Evolutionary conservation across 1,284 basidiomycete species (phyloP).

Genomic region (Trametes pubescens): DNA sequence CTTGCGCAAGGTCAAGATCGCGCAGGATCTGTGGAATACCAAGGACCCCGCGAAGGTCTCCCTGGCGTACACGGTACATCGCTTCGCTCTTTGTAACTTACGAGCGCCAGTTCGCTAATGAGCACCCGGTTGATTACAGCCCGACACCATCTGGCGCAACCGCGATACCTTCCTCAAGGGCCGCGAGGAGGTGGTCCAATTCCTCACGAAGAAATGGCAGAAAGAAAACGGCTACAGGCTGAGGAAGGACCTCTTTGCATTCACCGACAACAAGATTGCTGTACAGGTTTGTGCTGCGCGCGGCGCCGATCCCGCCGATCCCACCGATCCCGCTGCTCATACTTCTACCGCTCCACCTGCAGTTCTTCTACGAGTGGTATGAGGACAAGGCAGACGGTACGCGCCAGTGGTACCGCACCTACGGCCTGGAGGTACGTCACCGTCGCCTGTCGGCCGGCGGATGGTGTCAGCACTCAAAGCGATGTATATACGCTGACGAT

Average conservation of each 20-base stretch:
- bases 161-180: constrained; percentile 61
- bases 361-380: constrained; percentile 72
- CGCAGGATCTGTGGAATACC: constrained; percentile 48
- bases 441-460: neutral
- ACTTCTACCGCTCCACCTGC: neutral
- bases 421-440: constrained; percentile 55
- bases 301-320: neutral
- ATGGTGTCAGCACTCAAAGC: too few species aligned
- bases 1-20: constrained; percentile 45
- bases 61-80: constrained; percentile 58
- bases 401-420: constrained; percentile 62
- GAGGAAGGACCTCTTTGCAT: constrained; percentile 66
- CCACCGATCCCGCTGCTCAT: neutral
- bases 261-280: constrained; percentile 64
- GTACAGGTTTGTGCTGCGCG: constrained; percentile 48
- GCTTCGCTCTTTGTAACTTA: neutral
- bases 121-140: constrained; percentile 23
- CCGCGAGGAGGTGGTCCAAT: constrained; percentile 54
- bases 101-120: neutral
- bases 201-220: constrained; percentile 64
- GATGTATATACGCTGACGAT: neutral
- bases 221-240: constrained; percentile 56
- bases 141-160: constrained; percentile 67
- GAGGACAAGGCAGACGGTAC: constrained; percentile 44
- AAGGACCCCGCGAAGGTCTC: constrained; percentile 44